Base-by-base conservation (phyloP, 1,284 basidiomycete species). In the Taiwanofungus camphoratus region DNA sequence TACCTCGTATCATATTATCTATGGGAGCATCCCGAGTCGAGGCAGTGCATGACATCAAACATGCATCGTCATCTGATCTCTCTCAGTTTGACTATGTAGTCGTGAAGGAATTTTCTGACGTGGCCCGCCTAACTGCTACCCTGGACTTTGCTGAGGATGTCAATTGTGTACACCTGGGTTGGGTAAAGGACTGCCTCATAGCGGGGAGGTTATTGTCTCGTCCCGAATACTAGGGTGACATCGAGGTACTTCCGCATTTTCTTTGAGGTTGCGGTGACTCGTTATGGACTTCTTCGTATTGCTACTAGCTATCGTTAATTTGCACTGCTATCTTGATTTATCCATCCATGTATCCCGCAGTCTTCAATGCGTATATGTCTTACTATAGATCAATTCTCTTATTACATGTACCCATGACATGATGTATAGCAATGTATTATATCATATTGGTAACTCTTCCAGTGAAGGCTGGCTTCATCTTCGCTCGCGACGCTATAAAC, bases 131-230 rank as follows among this genome's bases (percentile, higher is more conserved):
- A 31, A 51, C 61, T 26, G 49, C 61, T 6, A 55, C 26, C 31
- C n/a, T n/a, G n/a, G n/a, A n/a, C n/a, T n/a, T n/a, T n/a, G 15
- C 7, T 2, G 20, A 57, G 35, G 59, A 53, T 5, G 65, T 53
- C 22, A 60, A 60, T 19, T 59, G 69, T 23, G 75, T 76, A 4
- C 65, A 74, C 45, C 76, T 86, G 57, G 59, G 61, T 18, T 92
- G 89, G 89, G 74, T 93, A 36, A 93, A 92, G 61, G 78, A 89
- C 40, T 88, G 86, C 54, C 65, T 93, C 30, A 76, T 88, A 51
- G 68, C 76, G 6, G 77, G 79, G 2, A 62, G 76, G 36, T 55
- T 71, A 29, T 54, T 79, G 6, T 66, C 68, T 23, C 41, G 34
- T 18, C 56, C 44, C 21, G 36, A 42, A 13, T 36, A 42, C 40